Conservation (phyloP, 2,329 filamentous ascomycete species). For the Nannizzia gypsea region DNA sequence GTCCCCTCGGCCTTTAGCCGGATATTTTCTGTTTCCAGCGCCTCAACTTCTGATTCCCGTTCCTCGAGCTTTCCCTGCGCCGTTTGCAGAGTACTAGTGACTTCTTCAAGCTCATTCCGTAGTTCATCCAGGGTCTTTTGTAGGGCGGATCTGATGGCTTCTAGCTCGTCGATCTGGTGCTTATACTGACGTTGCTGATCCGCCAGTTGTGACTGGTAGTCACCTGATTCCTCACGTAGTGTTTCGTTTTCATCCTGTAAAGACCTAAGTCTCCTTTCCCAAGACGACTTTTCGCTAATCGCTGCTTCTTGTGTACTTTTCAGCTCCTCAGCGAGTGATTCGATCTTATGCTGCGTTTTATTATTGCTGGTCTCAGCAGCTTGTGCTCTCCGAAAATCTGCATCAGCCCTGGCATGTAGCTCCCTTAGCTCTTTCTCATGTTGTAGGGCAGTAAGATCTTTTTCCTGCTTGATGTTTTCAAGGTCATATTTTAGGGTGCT, state of each 20-base stretch:
- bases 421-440: constrained; percentile 78
- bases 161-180: constrained; percentile 47
- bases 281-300: constrained; percentile 43
- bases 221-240: constrained; percentile 70
- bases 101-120: constrained; percentile 44
- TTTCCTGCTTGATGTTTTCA: constrained; percentile 76
- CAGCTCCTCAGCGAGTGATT: constrained; percentile 43
- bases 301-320: constrained; percentile 43
- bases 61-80: constrained; percentile 56
- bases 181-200: constrained; percentile 55
- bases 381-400: constrained; percentile 61
- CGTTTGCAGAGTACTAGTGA: constrained; percentile 44
- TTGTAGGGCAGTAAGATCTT: constrained; percentile 64
- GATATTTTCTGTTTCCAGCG: constrained; percentile 71
- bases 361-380: constrained; percentile 42
- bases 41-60: constrained; percentile 58
- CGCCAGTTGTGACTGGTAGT: constrained; percentile 63
- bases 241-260: constrained; percentile 59
- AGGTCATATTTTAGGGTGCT: constrained; percentile 81
- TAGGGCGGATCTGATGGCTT: constrained; percentile 48
- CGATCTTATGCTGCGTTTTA: constrained; percentile 43
- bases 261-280: constrained; percentile 45
- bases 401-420: constrained; percentile 65
- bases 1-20: constrained; percentile 75
- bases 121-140: constrained; percentile 44